Conservation (phyloP, 2,329 filamentous ascomycete genomes). For the Mycosphaerelloides madeirae region DNA sequence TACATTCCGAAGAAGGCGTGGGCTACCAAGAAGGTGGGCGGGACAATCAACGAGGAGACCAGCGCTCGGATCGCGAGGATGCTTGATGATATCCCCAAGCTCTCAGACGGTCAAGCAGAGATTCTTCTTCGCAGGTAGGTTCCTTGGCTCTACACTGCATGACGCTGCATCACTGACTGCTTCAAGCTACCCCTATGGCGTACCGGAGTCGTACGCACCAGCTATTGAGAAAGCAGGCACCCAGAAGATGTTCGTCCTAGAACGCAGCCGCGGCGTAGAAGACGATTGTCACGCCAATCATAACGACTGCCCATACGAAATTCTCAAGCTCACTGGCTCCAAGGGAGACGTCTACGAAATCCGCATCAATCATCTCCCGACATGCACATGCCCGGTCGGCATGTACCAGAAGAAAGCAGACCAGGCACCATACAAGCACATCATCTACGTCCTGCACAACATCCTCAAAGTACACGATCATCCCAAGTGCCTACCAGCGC, state of each 20-base stretch:
- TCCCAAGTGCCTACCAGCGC: conserved; percentile 56
- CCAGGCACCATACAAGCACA: conserved; percentile 56
- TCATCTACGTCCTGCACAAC: conserved; percentile 56
- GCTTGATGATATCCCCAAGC: conserved; percentile 1
- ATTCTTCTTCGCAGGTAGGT: conserved; percentile 20
- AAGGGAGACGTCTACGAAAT: conserved; percentile 61
- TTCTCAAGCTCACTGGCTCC: conserved; percentile 54
- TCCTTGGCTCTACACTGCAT: too few relatives aligned
- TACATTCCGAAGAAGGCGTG: neutral
- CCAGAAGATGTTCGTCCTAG: conserved; percentile 52
- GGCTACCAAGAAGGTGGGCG: neutral
- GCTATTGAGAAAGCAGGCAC: conserved; percentile 21
- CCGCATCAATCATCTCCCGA: conserved; percentile 48
- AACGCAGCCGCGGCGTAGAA: conserved; percentile 43
- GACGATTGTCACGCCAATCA: conserved; percentile 46
- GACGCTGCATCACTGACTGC: conserved; percentile 2
- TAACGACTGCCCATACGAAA: conserved; percentile 47
- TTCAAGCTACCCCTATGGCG: conserved; percentile 11
- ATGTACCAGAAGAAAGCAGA: conserved; percentile 38
- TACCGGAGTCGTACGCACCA: conserved; percentile 18
- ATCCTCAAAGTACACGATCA: conserved; percentile 54
- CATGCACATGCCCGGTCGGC: conserved; percentile 22
- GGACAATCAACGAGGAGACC: neutral
- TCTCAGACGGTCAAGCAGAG: conserved; percentile 20
- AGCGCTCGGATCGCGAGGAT: conserved; percentile 5